These are phyloP conservation scores for Tephrocybe sp. DNA, from an alignment of 768 basidiomycete species.

Conservation along the genomic window DNA sequence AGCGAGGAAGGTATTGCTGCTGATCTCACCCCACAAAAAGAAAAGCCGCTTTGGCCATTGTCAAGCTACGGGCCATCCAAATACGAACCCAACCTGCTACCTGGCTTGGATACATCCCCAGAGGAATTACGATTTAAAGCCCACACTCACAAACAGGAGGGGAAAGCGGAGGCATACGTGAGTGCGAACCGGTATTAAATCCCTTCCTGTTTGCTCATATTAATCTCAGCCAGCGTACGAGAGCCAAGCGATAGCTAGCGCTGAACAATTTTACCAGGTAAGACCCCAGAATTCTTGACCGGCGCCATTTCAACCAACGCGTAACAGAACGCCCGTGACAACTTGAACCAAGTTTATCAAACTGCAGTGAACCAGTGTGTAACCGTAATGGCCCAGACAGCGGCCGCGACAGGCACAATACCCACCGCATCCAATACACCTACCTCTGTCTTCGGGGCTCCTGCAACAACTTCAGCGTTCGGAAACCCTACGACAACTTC, in stretches of 20 bases:
- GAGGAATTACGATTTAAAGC: slow-evolving; percentile 80
- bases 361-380: slow-evolving; percentile 46
- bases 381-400: slow-evolving; percentile 18
- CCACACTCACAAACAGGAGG: slow-evolving; percentile 48
- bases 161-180: slow-evolving; percentile 67
- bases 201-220: not conserved
- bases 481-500: slow-evolving; percentile 26
- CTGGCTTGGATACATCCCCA: slow-evolving; percentile 65
- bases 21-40: slow-evolving; percentile 58
- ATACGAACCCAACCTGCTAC: slow-evolving; percentile 61
- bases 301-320: not conserved
- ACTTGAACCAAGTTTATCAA: slow-evolving; percentile 48
- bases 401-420: slow-evolving; percentile 17
- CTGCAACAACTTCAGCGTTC: slow-evolving; percentile 22
- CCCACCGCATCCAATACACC: slow-evolving; percentile 20
- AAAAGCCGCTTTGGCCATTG: slow-evolving; percentile 78
- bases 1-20: slow-evolving; percentile 61
- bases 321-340: slow-evolving; percentile 44
- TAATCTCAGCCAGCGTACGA: slow-evolving; percentile 58
- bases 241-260: slow-evolving; percentile 47
- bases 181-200: slow-evolving; percentile 22
- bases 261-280: slow-evolving; percentile 47
- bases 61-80: slow-evolving; percentile 80
- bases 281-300: not conserved
- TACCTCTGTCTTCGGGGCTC: slow-evolving; percentile 28